These are phyloP conservation scores for Hamiltosporidium tvaerminnensis DNA, from an alignment of 371 early-diverging fungal genomes.

Conservation along the genomic window DNA sequence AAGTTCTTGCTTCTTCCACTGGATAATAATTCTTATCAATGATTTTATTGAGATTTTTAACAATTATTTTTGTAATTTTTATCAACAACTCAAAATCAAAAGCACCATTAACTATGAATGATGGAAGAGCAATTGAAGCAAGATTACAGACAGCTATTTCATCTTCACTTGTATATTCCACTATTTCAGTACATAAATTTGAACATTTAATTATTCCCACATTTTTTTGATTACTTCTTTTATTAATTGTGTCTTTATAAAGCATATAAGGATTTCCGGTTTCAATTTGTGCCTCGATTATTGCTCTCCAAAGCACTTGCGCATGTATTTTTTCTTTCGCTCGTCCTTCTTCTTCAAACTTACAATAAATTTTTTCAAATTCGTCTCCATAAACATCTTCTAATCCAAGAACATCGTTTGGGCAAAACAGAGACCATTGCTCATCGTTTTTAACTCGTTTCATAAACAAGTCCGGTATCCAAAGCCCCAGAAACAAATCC, in stretches of 20 bases:
- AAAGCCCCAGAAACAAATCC: constrained; percentile 84
- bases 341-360: constrained; percentile 69
- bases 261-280: constrained; percentile 97
- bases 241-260: constrained; percentile 92
- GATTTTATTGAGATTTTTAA: constrained; percentile 78
- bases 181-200: constrained; percentile 65
- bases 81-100: constrained; percentile 25
- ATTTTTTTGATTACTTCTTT: constrained; percentile 81
- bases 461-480: constrained; percentile 99
- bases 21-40: constrained; percentile 94
- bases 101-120: constrained; percentile 59
- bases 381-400: constrained; percentile 79
- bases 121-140: constrained; percentile 81
- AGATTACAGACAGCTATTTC: constrained; percentile 97
- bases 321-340: constrained; percentile 74
- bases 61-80: constrained; percentile 64
- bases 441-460: constrained; percentile 76
- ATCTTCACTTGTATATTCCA: constrained; percentile 80
- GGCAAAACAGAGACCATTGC: constrained; percentile 89
- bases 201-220: constrained; percentile 76
- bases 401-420: constrained; percentile 77
- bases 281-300: constrained; percentile 87
- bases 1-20: constrained; percentile 65
- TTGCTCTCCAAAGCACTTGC: constrained; percentile 91
- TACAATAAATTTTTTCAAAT: constrained; percentile 68